Evolutionary conservation across 768 basidiomycete genomes (phyloP).

Genomic region (Pleurotus sapidus): DNA sequence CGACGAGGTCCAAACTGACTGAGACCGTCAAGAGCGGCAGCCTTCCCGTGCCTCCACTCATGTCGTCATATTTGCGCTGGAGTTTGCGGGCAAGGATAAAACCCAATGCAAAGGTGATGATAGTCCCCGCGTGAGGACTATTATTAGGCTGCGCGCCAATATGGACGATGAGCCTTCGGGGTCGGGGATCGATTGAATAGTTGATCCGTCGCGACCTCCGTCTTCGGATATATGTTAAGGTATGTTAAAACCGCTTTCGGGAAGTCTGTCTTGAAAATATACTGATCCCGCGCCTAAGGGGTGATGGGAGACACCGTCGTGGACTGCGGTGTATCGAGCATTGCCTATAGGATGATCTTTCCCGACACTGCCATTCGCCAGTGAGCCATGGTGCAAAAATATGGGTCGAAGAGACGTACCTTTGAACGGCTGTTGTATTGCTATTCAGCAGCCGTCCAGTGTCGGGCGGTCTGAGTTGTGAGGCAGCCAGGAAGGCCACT

Average conservation of each 20-base stretch:
- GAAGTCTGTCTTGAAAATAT: slow-evolving; percentile 16
- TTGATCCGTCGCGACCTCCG: neutral
- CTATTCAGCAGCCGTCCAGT: no score
- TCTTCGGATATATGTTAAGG: slow-evolving; percentile 7
- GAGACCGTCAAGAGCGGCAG: slow-evolving; percentile 8
- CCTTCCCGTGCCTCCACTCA: neutral
- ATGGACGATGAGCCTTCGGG: slow-evolving; percentile 10
- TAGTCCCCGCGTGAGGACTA: slow-evolving; percentile 26
- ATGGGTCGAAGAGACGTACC: no score
- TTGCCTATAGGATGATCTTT: neutral
- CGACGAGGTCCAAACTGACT: slow-evolving; percentile 24
- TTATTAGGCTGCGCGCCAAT: slow-evolving; percentile 31
- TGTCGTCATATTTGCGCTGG: slow-evolving; percentile 2
- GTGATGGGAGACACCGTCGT: slow-evolving; percentile 21
- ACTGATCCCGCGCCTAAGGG: slow-evolving; percentile 21
- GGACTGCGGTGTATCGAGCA: neutral
- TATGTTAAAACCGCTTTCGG: slow-evolving; percentile 7
- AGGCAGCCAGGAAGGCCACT: no score
- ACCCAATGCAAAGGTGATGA: slow-evolving; percentile 21
- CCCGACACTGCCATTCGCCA: neutral
- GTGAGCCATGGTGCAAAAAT: neutral
- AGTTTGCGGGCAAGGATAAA: slow-evolving; percentile 22
- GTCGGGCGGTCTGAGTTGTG: no score
- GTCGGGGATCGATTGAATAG: neutral
- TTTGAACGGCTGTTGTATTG: no score